phyloP scores from a whole-genome alignment of 2,329 filamentous ascomycete species.

The Venturia oleaginea region DNA sequence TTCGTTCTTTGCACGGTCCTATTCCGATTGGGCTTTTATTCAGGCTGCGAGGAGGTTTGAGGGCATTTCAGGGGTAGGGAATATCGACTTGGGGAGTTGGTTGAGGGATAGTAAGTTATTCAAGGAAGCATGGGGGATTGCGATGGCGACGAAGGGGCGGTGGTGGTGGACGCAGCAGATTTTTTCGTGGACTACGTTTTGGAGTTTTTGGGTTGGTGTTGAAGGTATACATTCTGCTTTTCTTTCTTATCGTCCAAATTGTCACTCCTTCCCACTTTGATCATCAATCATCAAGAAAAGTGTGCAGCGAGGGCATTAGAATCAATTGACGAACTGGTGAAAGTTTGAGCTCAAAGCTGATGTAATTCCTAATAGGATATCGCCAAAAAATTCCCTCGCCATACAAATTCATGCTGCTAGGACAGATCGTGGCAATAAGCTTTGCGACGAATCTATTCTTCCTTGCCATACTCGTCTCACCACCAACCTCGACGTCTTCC shows the following conservation, averaged over 20 bases:
- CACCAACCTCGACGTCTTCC: background rate
- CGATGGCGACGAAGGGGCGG: constrained; percentile 22
- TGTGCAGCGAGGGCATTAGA: no score
- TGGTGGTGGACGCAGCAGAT: constrained; percentile 30
- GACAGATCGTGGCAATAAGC: constrained; percentile 29
- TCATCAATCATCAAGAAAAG: no score
- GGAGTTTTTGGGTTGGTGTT: constrained; percentile 24
- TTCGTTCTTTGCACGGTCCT: constrained; percentile 25
- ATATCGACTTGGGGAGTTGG: constrained; percentile 24
- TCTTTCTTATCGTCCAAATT: background rate
- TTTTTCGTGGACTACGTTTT: constrained; percentile 25
- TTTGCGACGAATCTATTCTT: constrained; percentile 31
- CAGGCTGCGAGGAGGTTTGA: background rate
- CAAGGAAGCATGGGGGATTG: constrained; percentile 26
- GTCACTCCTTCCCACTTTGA: no score
- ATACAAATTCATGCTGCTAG: constrained; percentile 29
- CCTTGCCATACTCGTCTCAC: constrained; percentile 23
- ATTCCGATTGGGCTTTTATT: constrained; percentile 22
- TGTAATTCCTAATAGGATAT: background rate
- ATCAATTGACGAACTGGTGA: no score
- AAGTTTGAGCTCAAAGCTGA: no score
- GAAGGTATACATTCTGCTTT: constrained; percentile 7
- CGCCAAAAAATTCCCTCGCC: background rate
- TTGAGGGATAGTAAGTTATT: constrained; percentile 26
- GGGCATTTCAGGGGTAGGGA: background rate